Evolutionary conservation across 2,329 filamentous ascomycete genomes (phyloP), one percentile per base, ranked within the genome.

Genomic region (Sordariomycetes sp.): DNA sequence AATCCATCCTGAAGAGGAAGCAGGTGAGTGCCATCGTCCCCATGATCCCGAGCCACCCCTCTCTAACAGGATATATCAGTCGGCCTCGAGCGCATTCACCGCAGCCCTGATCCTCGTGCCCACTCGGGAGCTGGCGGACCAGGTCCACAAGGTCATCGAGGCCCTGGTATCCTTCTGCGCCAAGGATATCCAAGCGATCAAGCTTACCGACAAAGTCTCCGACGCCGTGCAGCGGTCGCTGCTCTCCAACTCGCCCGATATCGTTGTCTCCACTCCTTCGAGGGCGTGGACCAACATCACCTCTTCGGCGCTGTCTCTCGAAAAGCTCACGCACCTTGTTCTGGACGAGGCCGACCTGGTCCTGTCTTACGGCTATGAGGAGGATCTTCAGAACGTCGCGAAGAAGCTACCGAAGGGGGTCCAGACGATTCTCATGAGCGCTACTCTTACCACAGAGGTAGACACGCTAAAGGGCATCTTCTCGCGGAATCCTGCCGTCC

Each of bases 331-430:
- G 35, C 85, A 91, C 62, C 74, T 97, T 18, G 89, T 97, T 0
- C 85, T 99, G 57, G 94, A 99, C 69, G 94, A 99, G 74, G 92
- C 93, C 2, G 94, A 99, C 68, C 73, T 99, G 62, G 88, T 99
- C 7, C 77, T 97, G 59, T 95, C 90, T 3, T 99, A 97, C 68
- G 94, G 92, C 54, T 96, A 97, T 69, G 87, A 93, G 59, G 89
- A 96, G 60, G 94, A 97, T 65, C 79, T 99, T 61, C 83, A 91
- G 66, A 87, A 83, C 64, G 79, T 99, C 37, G 80, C 91, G 0
- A 84, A 87, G 64, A 81, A 85, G 2, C 77, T 97, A 24, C 92
- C 93, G 0, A 89, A 89, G 68, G 89, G 89, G 1, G 82, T 96
- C 0, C 94, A 99, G 74, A 92, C 90, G 1, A 86, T 94, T 66